Evolutionary conservation across 805 yeast species (phyloP), one percentile per base, ranked within the genome.

Genomic region (Peterozyma xylosa): DNA sequence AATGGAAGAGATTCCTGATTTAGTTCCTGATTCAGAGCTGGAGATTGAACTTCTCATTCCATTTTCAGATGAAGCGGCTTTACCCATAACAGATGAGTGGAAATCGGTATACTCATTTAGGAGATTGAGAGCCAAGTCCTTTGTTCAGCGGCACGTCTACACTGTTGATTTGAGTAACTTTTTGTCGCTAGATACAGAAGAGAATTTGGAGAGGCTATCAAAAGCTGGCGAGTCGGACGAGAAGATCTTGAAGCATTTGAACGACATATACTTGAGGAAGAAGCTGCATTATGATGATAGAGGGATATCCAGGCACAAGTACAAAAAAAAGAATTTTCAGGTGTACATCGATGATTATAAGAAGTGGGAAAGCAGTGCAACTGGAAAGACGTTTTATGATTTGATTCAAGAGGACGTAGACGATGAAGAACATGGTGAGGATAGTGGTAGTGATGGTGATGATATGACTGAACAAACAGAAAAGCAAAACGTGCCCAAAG

Each of bases 151-250:
- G 9, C 67, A 64, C 46, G 60, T 60, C 9, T 63, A 57, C 42
- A 62, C 66, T 0, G 58, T 59, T 1, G 62, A 61, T 46, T 52
- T 65, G 1, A 62, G 67, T 0, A 61, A 55, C 18, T 62, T 58
- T 41, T 46, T 64, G 17, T 51, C 50, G 17, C 45, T 64, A 9
- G 54, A 63, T 3, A 34, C 59, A 1, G 50, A 50, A 32, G 21
- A 47, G 1, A 53, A 59, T 9, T 45, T 64, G 18, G 60, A 62
- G 30, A n/a, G 34, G 14, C 38, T 53, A 1, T 50, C 58, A 2
- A 47, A 45, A 14, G 27, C 7, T 7, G 39, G 21, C 1, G 60
- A 58, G 0, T 38, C 62, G 0, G 66, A 59, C 36, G 52, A 50
- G 2, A 50, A 54, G 30, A 61, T 64, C 4, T 38, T 55, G 13